Conservation (phyloP, 345 rosid genomes). For the Nasturtium officinale region DNA sequence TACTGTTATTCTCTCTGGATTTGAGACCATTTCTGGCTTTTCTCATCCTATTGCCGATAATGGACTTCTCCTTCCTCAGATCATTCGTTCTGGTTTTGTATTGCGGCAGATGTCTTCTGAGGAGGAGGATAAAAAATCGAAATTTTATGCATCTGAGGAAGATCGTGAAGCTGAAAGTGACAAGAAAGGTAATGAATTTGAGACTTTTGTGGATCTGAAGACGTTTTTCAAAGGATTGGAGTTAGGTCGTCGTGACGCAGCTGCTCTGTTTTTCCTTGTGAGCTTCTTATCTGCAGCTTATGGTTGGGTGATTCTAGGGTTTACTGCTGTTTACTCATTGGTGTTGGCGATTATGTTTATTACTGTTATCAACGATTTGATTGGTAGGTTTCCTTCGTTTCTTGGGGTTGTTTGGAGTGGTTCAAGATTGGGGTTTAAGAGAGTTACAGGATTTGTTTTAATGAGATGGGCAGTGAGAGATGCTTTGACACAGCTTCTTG, state of each 20-base stretch:
- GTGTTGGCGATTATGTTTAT: slow-evolving; percentile 73
- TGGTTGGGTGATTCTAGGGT: slow-evolving; percentile 92
- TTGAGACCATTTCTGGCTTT: slow-evolving; percentile 57
- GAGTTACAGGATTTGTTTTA: slow-evolving; percentile 77
- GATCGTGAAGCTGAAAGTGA: slow-evolving; percentile 15
- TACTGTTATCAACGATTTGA: slow-evolving; percentile 63
- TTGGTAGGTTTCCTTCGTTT: slow-evolving; percentile 62
- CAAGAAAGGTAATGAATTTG: slow-evolving; percentile 46
- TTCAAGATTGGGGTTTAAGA: slow-evolving; percentile 72
- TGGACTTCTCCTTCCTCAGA: slow-evolving; percentile 57
- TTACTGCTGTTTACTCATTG: slow-evolving; percentile 80
- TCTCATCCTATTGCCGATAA: slow-evolving; percentile 56
- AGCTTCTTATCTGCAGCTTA: slow-evolving; percentile 84
- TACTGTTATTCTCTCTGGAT: slow-evolving; percentile 54
- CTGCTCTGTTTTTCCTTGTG: slow-evolving; percentile 66
- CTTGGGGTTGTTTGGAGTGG: slow-evolving; percentile 68
- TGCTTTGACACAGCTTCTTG: slow-evolving; percentile 80
- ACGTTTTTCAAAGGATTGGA: slow-evolving; percentile 68
- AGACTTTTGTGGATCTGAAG: slow-evolving; percentile 58
- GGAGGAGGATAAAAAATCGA: slow-evolving; percentile 21
- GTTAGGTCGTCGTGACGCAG: slow-evolving; percentile 70
- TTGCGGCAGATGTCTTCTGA: slow-evolving; percentile 43
- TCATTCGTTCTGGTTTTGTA: slow-evolving; percentile 58
- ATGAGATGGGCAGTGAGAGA: slow-evolving; percentile 96
- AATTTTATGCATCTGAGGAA: slow-evolving; percentile 31